These are phyloP conservation scores for Chaetothyriales sp. DNA, from an alignment of 2,329 filamentous ascomycete species.

Conservation along the genomic window DNA sequence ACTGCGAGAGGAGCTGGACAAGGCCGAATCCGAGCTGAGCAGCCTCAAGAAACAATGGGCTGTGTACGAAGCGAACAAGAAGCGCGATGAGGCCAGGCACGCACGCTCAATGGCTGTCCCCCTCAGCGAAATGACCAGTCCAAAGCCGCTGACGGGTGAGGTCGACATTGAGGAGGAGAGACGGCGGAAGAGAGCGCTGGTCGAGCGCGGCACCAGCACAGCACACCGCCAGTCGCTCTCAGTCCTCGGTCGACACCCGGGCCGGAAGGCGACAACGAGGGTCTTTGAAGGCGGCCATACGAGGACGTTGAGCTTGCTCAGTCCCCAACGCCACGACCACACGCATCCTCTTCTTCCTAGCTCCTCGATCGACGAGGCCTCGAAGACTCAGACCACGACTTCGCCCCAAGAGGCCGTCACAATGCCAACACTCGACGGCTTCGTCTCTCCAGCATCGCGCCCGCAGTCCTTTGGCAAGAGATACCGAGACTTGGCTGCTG, in stretches of 20 bases:
- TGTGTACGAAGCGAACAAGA: constrained; percentile 60
- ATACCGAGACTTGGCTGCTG: constrained; percentile 25
- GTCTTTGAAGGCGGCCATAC: constrained; percentile 55
- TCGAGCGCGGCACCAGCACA: constrained; percentile 5
- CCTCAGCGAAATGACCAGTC: constrained; percentile 8
- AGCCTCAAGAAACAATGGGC: constrained; percentile 76
- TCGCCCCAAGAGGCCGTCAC: background rate
- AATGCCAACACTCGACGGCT: constrained; percentile 13
- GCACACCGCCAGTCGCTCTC: background rate
- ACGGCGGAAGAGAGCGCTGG: constrained; percentile 8
- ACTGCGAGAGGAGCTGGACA: constrained; percentile 73
- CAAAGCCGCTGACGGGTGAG: constrained; percentile 1
- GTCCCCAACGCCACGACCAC: constrained; percentile 5
- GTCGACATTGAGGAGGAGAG: constrained; percentile 12
- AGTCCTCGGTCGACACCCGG: background rate
- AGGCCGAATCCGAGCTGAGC: constrained; percentile 64
- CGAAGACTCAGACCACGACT: background rate
- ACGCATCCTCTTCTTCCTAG: background rate
- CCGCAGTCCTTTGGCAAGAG: constrained; percentile 17
- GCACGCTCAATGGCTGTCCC: constrained; percentile 10
- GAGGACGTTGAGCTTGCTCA: constrained; percentile 66
- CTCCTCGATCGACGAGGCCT: background rate
- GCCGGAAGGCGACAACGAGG: constrained; percentile 33
- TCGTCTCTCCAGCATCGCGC: constrained; percentile 11
- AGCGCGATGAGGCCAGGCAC: constrained; percentile 47